These are phyloP conservation scores for Talaromyces pinophilus DNA, from an alignment of 2,329 filamentous ascomycete species.

Conservation along the genomic window DNA sequence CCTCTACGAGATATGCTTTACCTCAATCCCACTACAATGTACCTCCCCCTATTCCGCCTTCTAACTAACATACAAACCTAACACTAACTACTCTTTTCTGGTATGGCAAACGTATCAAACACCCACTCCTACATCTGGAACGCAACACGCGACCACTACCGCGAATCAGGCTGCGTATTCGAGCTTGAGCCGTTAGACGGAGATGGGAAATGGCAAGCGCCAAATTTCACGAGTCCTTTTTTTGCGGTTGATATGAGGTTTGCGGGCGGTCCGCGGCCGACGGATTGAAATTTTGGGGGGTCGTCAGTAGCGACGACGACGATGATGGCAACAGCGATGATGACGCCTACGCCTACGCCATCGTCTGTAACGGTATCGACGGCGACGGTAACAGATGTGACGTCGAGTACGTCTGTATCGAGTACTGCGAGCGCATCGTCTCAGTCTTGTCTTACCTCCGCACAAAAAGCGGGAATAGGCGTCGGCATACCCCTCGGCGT, in stretches of 20 bases:
- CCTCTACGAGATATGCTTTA: constrained; percentile 12
- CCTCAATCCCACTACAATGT: background rate
- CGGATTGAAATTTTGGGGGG: constrained; percentile 1
- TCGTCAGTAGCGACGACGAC: background rate
- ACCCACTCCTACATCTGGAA: constrained; percentile 15
- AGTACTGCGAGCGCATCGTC: background rate
- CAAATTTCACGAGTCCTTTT: constrained; percentile 11
- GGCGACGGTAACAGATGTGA: background rate
- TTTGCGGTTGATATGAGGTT: constrained; percentile 17
- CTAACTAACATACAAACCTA: no score
- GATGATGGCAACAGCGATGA: background rate
- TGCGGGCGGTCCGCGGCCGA: constrained; percentile 5
- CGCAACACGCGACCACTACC: constrained; percentile 17
- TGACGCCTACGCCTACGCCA: no score
- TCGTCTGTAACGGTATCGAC: no score
- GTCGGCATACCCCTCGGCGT: background rate
- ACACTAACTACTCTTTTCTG: background rate
- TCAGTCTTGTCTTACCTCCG: background rate
- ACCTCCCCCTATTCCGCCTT: no score
- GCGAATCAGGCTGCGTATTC: constrained; percentile 20
- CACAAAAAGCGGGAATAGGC: background rate
- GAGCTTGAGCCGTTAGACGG: background rate
- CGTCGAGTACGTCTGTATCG: background rate
- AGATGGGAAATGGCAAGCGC: background rate
- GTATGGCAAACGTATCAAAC: constrained; percentile 15